A percentile compares a stretch with the other conserved stretches of the same genome.
These are phyloP conservation scores for Thermothelomyces thermophilus DNA, from an alignment of 2,329 filamentous ascomycete species.

Conservation along the genomic window DNA sequence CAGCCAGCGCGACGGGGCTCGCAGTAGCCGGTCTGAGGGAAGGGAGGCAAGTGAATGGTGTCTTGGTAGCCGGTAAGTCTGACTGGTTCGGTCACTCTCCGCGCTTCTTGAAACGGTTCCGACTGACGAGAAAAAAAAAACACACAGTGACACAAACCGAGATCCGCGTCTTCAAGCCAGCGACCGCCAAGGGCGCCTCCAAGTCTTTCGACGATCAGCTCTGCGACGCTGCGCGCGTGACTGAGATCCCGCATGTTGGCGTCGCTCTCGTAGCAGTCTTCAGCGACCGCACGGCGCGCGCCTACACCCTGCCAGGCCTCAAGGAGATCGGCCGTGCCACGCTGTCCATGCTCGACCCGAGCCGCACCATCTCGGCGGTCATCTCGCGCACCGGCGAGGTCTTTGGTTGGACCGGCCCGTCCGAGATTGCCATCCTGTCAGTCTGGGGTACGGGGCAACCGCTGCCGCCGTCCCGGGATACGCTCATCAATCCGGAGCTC, in stretches of 20 bases:
- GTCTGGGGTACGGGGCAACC: conserved; percentile 71
- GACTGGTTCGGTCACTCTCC: too few species aligned
- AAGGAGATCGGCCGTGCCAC: conserved; percentile 71
- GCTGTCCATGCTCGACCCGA: conserved; percentile 65
- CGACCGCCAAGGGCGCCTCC: conserved; percentile 79
- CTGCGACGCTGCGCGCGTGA: conserved; percentile 74
- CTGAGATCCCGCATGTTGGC: conserved; percentile 66
- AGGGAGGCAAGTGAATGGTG: conserved; percentile 70
- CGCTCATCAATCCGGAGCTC: conserved; percentile 70
- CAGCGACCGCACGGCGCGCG: conserved; percentile 70
- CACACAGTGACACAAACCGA: conserved; percentile 53
- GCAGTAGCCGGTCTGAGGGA: conserved; percentile 70
- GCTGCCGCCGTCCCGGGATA: conserved; percentile 60
- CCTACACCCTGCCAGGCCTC: conserved; percentile 79
- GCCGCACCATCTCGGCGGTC: conserved; percentile 60
- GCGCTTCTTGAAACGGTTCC: too few species aligned
- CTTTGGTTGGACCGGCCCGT: conserved; percentile 81
- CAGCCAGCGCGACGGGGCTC: conserved; percentile 67
- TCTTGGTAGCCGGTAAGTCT: conserved; percentile 63
- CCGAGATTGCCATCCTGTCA: conserved; percentile 75
- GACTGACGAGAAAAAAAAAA: too few species aligned
- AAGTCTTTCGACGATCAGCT: conserved; percentile 79
- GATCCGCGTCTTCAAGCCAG: conserved; percentile 81
- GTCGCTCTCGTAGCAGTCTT: conserved; percentile 79
- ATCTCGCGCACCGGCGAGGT: conserved; percentile 76